Evolutionary conservation across 2,329 filamentous ascomycete species (phyloP), one percentile per base, ranked within the genome.

Genomic region (Pseudocercospora musae): DNA sequence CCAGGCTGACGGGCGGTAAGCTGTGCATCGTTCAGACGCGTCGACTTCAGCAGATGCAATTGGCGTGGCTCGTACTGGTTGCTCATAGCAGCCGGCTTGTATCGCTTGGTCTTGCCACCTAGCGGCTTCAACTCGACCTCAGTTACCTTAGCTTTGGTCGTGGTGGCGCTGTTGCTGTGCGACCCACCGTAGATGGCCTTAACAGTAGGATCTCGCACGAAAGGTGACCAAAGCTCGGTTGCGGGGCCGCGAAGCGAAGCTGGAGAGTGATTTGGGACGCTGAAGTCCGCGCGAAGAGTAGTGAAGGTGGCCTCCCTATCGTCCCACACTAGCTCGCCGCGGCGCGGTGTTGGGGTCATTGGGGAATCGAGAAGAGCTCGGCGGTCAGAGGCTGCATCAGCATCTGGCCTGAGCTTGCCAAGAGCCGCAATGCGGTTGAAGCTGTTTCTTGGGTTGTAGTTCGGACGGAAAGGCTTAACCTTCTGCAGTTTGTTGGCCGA

Each of bases 271-370:
- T 58, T 42, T 13, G 49, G 23, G 27, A 50, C 44, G 46, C 53
- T 46, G n/a, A 54, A 61, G 11, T 60, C 57, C 49, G 50, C 33
- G 4, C 61, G 59, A 49, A 68, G 48, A 10, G 66, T 68, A 31
- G 57, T 62, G 62, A 68, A 67, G 2, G 64, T 68, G 23, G 58
- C 60, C 18, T 58, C 40, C 27, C 56, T 66, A 15, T 62, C 61
- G 40, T 61, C 67, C 62, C 55, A 68, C n/a, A 20, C 25, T 13
- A 68, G 53, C 8, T 60, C 58, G 11, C 31, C 53, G 53, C 49
- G 33, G 40, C 29, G 15, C 18, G 44, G 61, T 5, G 48, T 59
- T 21, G 52, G 55, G n/a, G 42, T 62, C 15, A 18, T 23, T 15
- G 57, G 48, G 18, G 57, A 58, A 6, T 58, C 53, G 23, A 62